Percentiles rank a stretch among this genome's conserved stretches.
Evolutionary conservation across 371 early-diverging fungal species (phyloP).

Genomic region (Apophysomyces variabilis): DNA sequence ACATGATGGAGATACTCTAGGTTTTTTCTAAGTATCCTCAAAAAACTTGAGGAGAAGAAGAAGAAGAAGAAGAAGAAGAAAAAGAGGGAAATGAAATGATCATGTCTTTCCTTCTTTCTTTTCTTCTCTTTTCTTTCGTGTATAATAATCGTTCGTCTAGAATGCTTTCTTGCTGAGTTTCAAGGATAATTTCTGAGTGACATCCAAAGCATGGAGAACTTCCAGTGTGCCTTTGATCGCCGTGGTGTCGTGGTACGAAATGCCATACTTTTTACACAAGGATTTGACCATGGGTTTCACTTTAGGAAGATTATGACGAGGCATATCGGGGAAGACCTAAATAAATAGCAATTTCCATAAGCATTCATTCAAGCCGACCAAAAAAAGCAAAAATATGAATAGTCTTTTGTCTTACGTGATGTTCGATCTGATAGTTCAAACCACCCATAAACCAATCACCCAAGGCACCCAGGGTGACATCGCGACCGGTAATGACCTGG

Average conservation of each 20-base stretch:
- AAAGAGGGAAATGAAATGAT: neutral
- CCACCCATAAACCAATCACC: constrained; percentile 88
- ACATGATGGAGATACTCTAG: too few relatives aligned
- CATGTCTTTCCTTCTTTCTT: constrained; percentile 5
- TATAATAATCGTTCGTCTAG: constrained; percentile 14
- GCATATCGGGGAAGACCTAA: constrained; percentile 81
- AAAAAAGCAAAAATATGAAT: neutral
- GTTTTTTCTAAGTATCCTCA: neutral
- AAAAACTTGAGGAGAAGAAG: neutral
- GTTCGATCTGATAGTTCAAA: constrained; percentile 85
- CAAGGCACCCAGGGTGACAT: constrained; percentile 66
- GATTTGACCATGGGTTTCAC: constrained; percentile 68
- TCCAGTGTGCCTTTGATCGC: constrained; percentile 76
- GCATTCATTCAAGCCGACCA: too few relatives aligned
- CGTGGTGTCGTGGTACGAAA: constrained; percentile 74
- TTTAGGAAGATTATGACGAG: constrained; percentile 74
- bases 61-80: neutral
- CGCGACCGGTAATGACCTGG: constrained; percentile 82
- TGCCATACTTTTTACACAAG: constrained; percentile 74
- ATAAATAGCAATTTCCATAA: too few relatives aligned
- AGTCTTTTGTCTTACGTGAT: constrained; percentile 55
- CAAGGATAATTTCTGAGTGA: constrained; percentile 62
- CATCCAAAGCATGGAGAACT: constrained; percentile 68
- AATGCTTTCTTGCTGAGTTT: constrained; percentile 56
- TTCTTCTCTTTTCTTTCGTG: neutral